These are phyloP conservation scores for Fusarium multiceps DNA, from an alignment of 2,329 filamentous ascomycete species.

Conservation along the genomic window DNA sequence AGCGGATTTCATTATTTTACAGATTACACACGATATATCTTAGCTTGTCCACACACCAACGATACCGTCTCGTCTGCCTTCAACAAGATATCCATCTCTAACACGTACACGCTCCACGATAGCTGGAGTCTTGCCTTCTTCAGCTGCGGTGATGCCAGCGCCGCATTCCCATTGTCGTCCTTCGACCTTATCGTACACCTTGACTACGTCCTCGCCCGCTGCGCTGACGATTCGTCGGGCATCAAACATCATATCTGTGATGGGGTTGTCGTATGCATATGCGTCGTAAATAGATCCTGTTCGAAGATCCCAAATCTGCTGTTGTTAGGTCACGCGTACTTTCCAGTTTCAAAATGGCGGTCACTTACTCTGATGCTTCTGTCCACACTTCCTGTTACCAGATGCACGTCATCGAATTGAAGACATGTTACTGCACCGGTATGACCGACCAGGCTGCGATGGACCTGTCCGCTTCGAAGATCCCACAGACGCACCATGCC, in stretches of 20 bases:
- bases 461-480: conserved; percentile 95
- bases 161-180: conserved; percentile 97
- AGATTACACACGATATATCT: conserved; percentile 40
- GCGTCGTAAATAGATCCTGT: conserved; percentile 96
- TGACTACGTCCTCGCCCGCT: conserved; percentile 91
- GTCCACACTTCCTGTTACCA: conserved; percentile 93
- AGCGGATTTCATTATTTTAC: conserved; percentile 42
- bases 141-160: conserved; percentile 77
- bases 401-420: conserved; percentile 94
- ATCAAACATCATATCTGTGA: conserved; percentile 99
- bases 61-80: conserved; percentile 87
- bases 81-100: conserved; percentile 92
- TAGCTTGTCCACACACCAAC: conserved; percentile 91
- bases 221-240: conserved; percentile 87
- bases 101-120: conserved; percentile 88
- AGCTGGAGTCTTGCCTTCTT: conserved; percentile 71
- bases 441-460: conserved; percentile 93
- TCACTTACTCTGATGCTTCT: conserved; percentile 88
- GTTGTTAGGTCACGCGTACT: conserved; percentile 38
- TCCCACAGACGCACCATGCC: conserved; percentile 98
- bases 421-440: conserved; percentile 93
- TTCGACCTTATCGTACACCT: conserved; percentile 98
- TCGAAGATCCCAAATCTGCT: conserved; percentile 97
- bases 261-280: conserved; percentile 90
- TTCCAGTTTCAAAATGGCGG: neutral